Conservation (phyloP, 1,284 basidiomycete genomes). For the Clitocybe nebularis region DNA sequence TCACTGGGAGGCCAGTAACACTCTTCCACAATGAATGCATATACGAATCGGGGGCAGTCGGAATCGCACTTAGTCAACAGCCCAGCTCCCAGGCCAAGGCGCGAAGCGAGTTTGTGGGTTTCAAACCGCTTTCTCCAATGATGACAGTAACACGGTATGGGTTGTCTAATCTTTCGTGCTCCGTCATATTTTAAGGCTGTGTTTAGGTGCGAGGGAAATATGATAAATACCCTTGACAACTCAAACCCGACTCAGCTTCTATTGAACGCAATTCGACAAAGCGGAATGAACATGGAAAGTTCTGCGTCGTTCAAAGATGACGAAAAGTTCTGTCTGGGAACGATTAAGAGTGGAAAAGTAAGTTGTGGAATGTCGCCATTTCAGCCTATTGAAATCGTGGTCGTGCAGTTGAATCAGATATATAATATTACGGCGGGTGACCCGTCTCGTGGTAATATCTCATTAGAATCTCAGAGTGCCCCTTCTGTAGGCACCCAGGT, state of each 20-base stretch:
- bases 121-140: slow-evolving; percentile 48
- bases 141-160: slow-evolving; percentile 56
- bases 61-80: slow-evolving; percentile 48
- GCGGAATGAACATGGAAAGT: slow-evolving; percentile 26
- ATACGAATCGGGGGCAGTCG: slow-evolving; percentile 68
- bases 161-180: not conserved
- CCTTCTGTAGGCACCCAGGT: slow-evolving; percentile 54
- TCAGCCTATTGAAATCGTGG: slow-evolving; percentile 1
- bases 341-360: slow-evolving; percentile 30
- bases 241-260: slow-evolving; percentile 72
- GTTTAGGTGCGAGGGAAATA: slow-evolving; percentile 74
- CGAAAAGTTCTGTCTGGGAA: slow-evolving; percentile 63
- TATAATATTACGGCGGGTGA: slow-evolving; percentile 74
- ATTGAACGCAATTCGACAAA: slow-evolving; percentile 51
- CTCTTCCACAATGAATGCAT: slow-evolving; percentile 62
- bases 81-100: slow-evolving; percentile 19
- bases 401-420: slow-evolving; percentile 38
- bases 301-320: slow-evolving; percentile 54
- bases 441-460: slow-evolving; percentile 72
- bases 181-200: slow-evolving; percentile 1
- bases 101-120: slow-evolving; percentile 46
- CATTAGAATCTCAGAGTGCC: slow-evolving; percentile 62
- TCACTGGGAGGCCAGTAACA: slow-evolving; percentile 79
- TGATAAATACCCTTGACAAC: slow-evolving; percentile 62
- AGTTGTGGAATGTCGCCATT: slow-evolving; percentile 3